Base-by-base conservation (phyloP, 1,139 yeast species). In the Hanseniaspora sp. region DNA sequence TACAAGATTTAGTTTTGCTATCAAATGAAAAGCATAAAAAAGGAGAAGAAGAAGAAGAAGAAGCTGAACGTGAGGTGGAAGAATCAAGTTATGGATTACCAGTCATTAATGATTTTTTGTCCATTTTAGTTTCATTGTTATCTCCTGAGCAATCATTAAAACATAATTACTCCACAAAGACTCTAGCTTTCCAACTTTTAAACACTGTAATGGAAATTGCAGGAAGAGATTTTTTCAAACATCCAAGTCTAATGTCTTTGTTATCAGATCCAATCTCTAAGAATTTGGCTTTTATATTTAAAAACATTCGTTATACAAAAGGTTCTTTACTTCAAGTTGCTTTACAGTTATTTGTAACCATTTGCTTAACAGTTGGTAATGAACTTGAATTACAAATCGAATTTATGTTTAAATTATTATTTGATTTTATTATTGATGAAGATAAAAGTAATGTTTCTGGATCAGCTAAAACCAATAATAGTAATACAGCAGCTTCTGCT, bases 111-210 rank as follows among this genome's bases (percentile, higher is more conserved):
- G 72, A 70, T 46, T 70, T 69, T 43, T 68, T 92, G 60, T 82
- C 83, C 11, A 83, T 86, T 46, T 73, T 92, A 48, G 79, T 88
- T n/a, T 84, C 95, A 3, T 80, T 90, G 68, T 76, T 90, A 43
- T 82, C 94, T 11, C 95, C 96, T 0, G 79, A 83, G 18, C 85
- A 86, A 61, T 86, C 83, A 63, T 79, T 79, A 61, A 92, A 85
- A 63, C 94, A 87, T 62, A 86, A 94, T 61, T 96, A 90, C 64
- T 77, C 87, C 38, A 83, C 96, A 0, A 76, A 95, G 55, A 83
- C 86, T 13, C 81, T 92, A 71, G 94, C 96, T 0, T 71, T 94
- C 38, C 77, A 82, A 46, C 75, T 92, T 47, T 74, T 94, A 42
- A 82, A 81, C 54, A 82, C 83, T 0, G 86, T 95, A 1, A 75